Evolutionary conservation across 495 filamentous ascomycete genomes (phyloP), one percentile per base, ranked within the genome.

Genomic region (Aspergillus hancockii): DNA sequence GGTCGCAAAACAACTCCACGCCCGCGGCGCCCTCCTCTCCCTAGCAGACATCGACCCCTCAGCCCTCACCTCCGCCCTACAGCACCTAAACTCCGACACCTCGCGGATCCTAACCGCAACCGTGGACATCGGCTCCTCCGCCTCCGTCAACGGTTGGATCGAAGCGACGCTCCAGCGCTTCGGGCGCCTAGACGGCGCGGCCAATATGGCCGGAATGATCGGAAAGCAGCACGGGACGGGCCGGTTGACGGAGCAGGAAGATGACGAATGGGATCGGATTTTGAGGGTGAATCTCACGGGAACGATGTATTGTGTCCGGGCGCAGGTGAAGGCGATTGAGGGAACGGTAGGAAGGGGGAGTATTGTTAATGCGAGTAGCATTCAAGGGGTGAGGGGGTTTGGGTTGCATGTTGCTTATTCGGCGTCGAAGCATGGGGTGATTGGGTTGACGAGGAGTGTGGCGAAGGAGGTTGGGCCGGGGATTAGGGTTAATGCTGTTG

Each of bases 291-390:
- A 87, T 64, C 59, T 85, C 22, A 80, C 77, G 16, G 83, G 84
- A 0, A 75, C 79, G 52, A 83, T 86, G 79, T 80, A 81, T 61
- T 85, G 82, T 63, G 45, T 86, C 53, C 73, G 81, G 36, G 81
- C 81, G 14, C 73, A 86, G 65, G 64, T 87, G 53, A 69, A 67
- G 50, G 74, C 72, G 40, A 81, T 83, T 18, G 65, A 63, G 68
- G 58, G 59, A 8, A 69, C 74, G 7, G 75, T 74, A 1, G 63
- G 66, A 6, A 58, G 28, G 7, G 79, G 76, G 0, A 83, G 79
- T 58, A 85, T 88, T 64, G 85, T 88, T n/a, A 85, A 83, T 69
- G 82, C 81, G 19, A 70, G 78, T 13, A 82, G 80, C 55, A 75
- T 83, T 32, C 77, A 81, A 21, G 85, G 85, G 0, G 25, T 86